Conservation (phyloP, 78 protist species). For the Protostelium mycophagum region DNA sequence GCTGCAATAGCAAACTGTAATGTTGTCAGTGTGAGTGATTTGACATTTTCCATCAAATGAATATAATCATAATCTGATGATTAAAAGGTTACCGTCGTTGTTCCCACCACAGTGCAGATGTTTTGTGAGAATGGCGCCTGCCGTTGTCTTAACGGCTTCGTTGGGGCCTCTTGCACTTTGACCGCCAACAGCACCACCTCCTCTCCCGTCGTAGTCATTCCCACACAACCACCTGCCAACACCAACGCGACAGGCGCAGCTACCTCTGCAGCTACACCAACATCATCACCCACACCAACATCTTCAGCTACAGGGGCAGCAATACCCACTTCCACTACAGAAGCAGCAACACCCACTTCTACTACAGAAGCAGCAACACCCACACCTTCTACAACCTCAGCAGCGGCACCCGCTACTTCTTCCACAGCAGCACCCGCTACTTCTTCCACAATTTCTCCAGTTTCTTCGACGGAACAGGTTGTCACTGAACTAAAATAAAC, state of each 20-base stretch:
- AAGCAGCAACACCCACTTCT: not conserved
- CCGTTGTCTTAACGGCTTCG: slow-evolving; percentile 11
- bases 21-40: not conserved
- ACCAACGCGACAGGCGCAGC: not conserved
- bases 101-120: not conserved
- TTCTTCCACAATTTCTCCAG: too few species aligned
- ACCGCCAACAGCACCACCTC: not conserved
- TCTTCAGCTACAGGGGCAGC: not conserved
- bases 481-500: too few species aligned
- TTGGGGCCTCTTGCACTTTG: not conserved
- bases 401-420: too few species aligned
- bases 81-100: not conserved
- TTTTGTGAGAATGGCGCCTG: not conserved
- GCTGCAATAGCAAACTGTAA: too few species aligned
- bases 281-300: not conserved
- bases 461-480: too few species aligned
- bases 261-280: slow-evolving; percentile 12
- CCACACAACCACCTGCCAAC: not conserved
- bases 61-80: not conserved
- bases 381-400: not conserved
- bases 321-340: not conserved
- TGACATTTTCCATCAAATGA: not conserved
- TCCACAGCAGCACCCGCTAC: too few species aligned
- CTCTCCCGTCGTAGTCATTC: not conserved
- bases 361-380: not conserved